A percentile compares a stretch with the other conserved stretches of the same genome.
These are phyloP conservation scores for Nitzschia palea DNA, from an alignment of 108 stramenopile genomes.

Conservation along the genomic window DNA sequence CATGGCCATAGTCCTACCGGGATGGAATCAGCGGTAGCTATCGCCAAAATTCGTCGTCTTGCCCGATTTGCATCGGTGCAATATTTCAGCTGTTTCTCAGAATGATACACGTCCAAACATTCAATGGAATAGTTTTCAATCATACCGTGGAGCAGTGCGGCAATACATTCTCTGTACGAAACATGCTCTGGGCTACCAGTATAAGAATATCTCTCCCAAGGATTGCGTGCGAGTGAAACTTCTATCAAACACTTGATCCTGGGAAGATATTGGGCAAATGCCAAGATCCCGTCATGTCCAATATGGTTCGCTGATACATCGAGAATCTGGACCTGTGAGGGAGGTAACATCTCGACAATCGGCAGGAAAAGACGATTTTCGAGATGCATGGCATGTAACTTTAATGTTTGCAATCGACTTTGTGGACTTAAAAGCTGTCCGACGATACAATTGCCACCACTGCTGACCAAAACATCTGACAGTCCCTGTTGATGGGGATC, in stretches of 20 bases:
- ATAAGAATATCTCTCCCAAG: not conserved
- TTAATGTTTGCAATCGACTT: too few species aligned
- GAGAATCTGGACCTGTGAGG: not conserved
- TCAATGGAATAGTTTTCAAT: not conserved
- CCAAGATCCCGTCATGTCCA: not conserved
- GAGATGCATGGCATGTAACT: too few species aligned
- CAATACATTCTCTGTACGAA: too few species aligned
- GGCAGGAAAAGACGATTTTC: too few species aligned
- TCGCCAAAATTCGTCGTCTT: not conserved
- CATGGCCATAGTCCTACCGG: too few species aligned
- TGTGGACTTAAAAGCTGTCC: too few species aligned
- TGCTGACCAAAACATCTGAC: too few species aligned
- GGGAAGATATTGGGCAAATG: slow-evolving; percentile 4
- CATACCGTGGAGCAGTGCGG: not conserved
- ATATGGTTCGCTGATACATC: slow-evolving; percentile 2
- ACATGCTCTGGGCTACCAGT: too few species aligned
- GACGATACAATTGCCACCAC: too few species aligned
- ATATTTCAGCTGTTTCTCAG: not conserved
- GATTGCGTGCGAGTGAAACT: not conserved
- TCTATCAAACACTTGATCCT: not conserved
- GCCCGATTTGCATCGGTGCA: not conserved
- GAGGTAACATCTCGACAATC: too few species aligned
- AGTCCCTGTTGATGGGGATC: too few species aligned
- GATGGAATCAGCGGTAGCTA: too few species aligned
- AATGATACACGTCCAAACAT: not conserved